Base-by-base conservation (phyloP, 805 yeast species). In the Kodamaea laetipori region DNA sequence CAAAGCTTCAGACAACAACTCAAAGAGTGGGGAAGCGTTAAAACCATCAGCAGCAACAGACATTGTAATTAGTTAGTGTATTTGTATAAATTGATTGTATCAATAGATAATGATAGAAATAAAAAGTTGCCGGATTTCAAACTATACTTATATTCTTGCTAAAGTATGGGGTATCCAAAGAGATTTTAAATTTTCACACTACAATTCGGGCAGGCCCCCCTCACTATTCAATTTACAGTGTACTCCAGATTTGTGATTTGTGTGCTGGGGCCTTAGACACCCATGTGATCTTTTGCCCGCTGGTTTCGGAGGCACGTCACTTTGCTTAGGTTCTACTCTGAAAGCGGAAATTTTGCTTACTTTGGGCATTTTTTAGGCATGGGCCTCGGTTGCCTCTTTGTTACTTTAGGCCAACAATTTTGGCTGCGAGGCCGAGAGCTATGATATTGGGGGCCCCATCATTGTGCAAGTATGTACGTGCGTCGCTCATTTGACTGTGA, bases 21-120 rank as follows among this genome's bases (percentile, higher is more conserved):
- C 61, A 55, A 72, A 69, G 44, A 71, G 61, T 41, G 63, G 59
- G 41, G 74, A 70, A 43, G 76, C 64, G 57, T 71, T 69, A 49
- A 73, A 73, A 51, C 76, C 76, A 45, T 57, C 63, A 35, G 59
- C 64, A 42, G 57, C 43, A 31, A 59, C 48, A 48, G 64, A 60
- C 64, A 60, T 60, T 30, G n/a, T 41, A 27, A 31, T 21, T 34
- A 16, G 35, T 18, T 32, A 16, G 18, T 34, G 15, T 15, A 32
- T 25, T 26, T 36, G 11, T 6, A 11, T 24, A 21, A 23, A 7
- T 28, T 12, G 34, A 13, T 13, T 30, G 18, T 30, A 17, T 30
- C 16, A 30, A 34, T 34, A 13, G 27, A 34, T 18, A 12, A 34
- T 17, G 26, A 21, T 17, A 21, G 26, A 8, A 21, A 34, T 21